Base-by-base conservation (phyloP, 1,284 basidiomycete species). In the Meira nashicola region DNA sequence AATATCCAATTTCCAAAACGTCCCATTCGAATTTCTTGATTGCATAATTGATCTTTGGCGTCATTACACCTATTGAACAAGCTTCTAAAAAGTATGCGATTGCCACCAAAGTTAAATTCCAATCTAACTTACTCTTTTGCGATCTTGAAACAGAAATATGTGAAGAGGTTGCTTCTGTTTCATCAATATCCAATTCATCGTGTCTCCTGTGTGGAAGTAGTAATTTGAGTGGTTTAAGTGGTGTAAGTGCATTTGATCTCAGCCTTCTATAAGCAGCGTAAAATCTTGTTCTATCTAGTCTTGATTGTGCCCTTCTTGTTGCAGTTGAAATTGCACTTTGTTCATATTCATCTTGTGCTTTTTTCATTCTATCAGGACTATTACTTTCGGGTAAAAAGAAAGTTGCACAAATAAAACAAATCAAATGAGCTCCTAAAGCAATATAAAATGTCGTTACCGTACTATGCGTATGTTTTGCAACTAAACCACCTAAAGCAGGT, bases 31-130 rank as follows among this genome's bases (percentile, higher is more conserved):
- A 77, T 12, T 64, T 59, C 33, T 70, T 50, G 51, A 73, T 67
- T 0, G 75, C 72, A 41, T 78, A 78, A 55, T 71, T 69, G 37
- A 74, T 60, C 55, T 77, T 77, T 66, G 62, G 65, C 0, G 70
- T 61, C 61, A 78, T 59, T 56, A 78, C 64, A 10, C 75, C 76
- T 17, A 67, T 65, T 47, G 67, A 59, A 25, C 61, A 55, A 1
- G 63, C 57, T 63, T 76, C 76, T 54, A 71, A 46, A 49, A 68
- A 71, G 61, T 76, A 76, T 33, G 71, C 66, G 17, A 66, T 46
- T 14, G 70, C 71, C 23, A 78, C 62, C 44, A 77, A 60, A 39
- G 66, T 64, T 39, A 78, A 65, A 43, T 77, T 78, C 43, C 56
- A 60, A 59, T 78, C 74, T 58, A 67, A 65, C 14, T 61, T 54